Base-by-base conservation (phyloP, 228 moss, liverwort and hornwort species). In the Sphagnum fallax region DNA sequence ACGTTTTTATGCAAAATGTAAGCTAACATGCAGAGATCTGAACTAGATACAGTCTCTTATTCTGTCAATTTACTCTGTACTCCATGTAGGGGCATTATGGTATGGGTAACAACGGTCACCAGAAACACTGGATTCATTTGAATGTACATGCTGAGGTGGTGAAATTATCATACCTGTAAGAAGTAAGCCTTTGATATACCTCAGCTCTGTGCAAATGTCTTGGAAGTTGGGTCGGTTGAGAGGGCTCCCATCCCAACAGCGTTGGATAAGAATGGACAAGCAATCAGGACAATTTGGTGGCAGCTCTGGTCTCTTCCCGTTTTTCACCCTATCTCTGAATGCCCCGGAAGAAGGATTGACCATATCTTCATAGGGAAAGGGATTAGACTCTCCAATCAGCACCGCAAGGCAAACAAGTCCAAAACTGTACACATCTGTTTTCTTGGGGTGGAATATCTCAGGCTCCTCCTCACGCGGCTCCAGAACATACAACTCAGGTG, bases 151-250 rank as follows among this genome's bases (percentile, higher is more conserved):
- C 1, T 32, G 32, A 32, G 32, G 32, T 32, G 32, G 32, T 32
- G 32, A 32, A 32, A 32, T 32, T 32, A 32, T 32, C 32, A 32
- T 32, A 80, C 79, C 72, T 70, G 11, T 12, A 11, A 79, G 14
- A n/a, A 75, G 69, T 13, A 75, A 72, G 0, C 69, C 75, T 79
- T 75, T 75, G 75, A 79, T 75, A 57, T 75, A 75, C 13, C 72
- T 57, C n/a, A 75, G 32, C 47, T 68, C 58, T 11, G 8, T 68
- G 47, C 75, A 79, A 0, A 79, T 72, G 49, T 68, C 64, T 47
- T 52, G 49, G 63, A 79, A 75, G 0, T 48, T 13, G 0, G 75
- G 79, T 7, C 71, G 69, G 0, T 48, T 14, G 4, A 10, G 10
- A 52, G 12, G 50, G 14, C 4, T 8, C 6, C 0, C 4, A 50